These are phyloP conservation scores for Cyclostephanos invisitatus DNA, from an alignment of 108 stramenopile genomes.

Conservation along the genomic window DNA sequence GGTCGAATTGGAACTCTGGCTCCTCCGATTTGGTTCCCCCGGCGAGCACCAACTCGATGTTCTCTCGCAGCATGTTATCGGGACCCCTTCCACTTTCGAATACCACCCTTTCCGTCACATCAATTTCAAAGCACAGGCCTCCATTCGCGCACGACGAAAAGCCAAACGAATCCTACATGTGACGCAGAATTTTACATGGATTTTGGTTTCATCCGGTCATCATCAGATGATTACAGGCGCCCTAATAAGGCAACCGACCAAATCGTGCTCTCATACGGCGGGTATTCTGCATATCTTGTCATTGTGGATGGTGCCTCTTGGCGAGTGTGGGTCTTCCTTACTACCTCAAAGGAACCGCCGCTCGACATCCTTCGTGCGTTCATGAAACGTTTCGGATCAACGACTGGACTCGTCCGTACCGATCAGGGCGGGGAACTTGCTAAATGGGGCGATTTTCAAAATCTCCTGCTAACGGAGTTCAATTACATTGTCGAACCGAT, in stretches of 20 bases:
- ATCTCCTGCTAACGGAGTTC: not conserved
- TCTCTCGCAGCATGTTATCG: too few relatives aligned
- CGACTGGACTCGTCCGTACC: not conserved
- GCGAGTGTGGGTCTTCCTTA: not conserved
- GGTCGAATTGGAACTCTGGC: too few relatives aligned
- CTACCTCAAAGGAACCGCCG: not conserved
- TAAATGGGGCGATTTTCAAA: not conserved
- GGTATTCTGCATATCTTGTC: not conserved
- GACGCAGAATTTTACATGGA: too few relatives aligned
- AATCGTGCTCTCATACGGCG: not conserved
- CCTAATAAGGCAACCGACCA: too few relatives aligned
- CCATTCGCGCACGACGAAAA: too few relatives aligned
- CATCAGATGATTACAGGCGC: not conserved
- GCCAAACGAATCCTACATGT: too few relatives aligned
- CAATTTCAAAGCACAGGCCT: too few relatives aligned
- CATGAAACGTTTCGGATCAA: not conserved
- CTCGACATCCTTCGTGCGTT: not conserved
- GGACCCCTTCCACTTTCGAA: too few relatives aligned
- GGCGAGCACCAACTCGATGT: too few relatives aligned
- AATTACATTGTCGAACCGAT: not conserved
- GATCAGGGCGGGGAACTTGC: not conserved
- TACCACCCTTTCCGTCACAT: too few relatives aligned
- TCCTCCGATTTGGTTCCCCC: too few relatives aligned
- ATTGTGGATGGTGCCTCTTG: not conserved
- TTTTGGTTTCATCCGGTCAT: not conserved